These are phyloP conservation scores for Beverwykella pulmonaria DNA, from an alignment of 495 filamentous ascomycete species.

Conservation along the genomic window DNA sequence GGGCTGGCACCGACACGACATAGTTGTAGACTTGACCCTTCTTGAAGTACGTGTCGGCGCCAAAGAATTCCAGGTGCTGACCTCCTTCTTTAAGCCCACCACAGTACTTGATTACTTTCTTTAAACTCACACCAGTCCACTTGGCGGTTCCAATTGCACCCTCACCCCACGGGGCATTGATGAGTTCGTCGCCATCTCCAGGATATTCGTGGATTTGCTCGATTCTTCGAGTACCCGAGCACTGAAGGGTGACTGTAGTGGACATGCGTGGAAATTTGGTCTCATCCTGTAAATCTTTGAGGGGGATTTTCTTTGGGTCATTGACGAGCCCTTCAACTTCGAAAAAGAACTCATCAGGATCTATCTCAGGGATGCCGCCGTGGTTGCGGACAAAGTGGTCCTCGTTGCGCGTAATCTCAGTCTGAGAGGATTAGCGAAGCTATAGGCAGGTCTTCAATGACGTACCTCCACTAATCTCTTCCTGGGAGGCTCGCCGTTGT, in stretches of 20 bases:
- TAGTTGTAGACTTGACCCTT: slow-evolving; percentile 64
- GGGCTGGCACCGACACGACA: slow-evolving; percentile 63
- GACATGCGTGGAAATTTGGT: slow-evolving; percentile 57
- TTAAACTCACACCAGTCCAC: slow-evolving; percentile 64
- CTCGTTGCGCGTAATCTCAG: slow-evolving; percentile 61
- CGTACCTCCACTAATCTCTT: slow-evolving; percentile 20
- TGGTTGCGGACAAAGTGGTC: slow-evolving; percentile 71
- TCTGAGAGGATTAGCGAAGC: slow-evolving; percentile 47
- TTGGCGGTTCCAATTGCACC: slow-evolving; percentile 68
- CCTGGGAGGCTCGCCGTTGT: slow-evolving; percentile 68
- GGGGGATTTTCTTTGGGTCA: slow-evolving; percentile 54
- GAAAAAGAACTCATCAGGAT: slow-evolving; percentile 55
- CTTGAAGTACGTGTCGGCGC: slow-evolving; percentile 71
- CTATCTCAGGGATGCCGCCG: slow-evolving; percentile 65
- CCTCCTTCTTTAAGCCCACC: slow-evolving; percentile 59
- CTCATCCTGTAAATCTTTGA: slow-evolving; percentile 62
- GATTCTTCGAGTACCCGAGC: slow-evolving; percentile 67
- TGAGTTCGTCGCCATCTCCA: slow-evolving; percentile 69
- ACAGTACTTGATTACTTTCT: slow-evolving; percentile 68
- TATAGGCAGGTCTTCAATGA: background rate
- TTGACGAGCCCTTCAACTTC: slow-evolving; percentile 61
- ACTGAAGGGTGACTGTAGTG: slow-evolving; percentile 64
- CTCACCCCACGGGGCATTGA: slow-evolving; percentile 66
- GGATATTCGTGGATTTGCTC: slow-evolving; percentile 66
- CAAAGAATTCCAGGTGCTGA: slow-evolving; percentile 65